A percentile compares a stretch with the other conserved stretches of the same genome.
Conservation (phyloP, 2,329 filamentous ascomycete species). For the Colletotrichum limetticola region DNA sequence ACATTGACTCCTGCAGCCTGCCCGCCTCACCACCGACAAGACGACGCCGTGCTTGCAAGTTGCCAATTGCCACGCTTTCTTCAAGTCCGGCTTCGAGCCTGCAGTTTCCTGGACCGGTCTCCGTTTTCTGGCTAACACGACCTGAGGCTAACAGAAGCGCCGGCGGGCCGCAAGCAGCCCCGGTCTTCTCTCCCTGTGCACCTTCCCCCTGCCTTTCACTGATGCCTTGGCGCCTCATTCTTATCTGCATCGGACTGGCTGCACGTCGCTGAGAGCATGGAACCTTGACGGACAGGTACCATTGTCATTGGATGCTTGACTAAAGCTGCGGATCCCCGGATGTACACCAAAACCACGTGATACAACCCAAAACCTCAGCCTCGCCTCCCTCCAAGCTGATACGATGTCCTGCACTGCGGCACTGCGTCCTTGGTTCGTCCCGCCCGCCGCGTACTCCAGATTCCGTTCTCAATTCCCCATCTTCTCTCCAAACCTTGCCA, state of each 20-base stretch:
- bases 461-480: conserved; percentile 24
- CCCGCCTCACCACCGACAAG: background rate
- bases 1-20: background rate
- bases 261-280: background rate
- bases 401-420: background rate
- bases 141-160: conserved; percentile 21
- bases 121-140: conserved; percentile 20
- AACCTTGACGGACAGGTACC: too few species aligned
- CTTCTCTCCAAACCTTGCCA: conserved; percentile 24
- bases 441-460: conserved; percentile 29
- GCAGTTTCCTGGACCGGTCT: background rate
- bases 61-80: conserved; percentile 67
- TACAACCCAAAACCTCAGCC: background rate
- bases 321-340: too few species aligned
- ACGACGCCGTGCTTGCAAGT: background rate
- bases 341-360: background rate
- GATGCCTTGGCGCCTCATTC: conserved; percentile 3
- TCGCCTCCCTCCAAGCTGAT: background rate
- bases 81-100: background rate
- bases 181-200: conserved; percentile 6
- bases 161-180: conserved; percentile 29
- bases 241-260: background rate
- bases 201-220: conserved; percentile 1
- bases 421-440: conserved; percentile 15
- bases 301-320: too few species aligned